A percentile compares a stretch with the other conserved stretches of the same genome.
Conservation (phyloP, 106 monocot genomes). For the Dendrobium nobile region DNA sequence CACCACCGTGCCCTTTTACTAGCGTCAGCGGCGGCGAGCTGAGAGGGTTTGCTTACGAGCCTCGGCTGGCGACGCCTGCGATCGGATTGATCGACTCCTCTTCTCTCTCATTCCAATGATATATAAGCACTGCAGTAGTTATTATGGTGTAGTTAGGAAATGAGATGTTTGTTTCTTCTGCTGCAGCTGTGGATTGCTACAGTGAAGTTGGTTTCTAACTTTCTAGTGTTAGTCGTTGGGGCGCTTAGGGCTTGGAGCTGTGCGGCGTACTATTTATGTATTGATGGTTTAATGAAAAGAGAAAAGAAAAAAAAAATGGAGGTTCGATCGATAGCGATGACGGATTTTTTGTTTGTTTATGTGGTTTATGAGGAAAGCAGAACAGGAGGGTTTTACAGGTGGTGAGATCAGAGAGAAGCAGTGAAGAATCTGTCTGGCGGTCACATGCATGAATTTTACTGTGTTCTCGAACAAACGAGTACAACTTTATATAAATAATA, state of each 20-base stretch:
- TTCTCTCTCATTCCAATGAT: constrained; percentile 22
- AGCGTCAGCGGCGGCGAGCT: constrained; percentile 18
- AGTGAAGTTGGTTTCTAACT: not conserved
- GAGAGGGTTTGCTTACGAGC: constrained; percentile 65
- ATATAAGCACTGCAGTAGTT: not conserved
- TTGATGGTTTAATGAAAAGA: not conserved
- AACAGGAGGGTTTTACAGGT: not conserved
- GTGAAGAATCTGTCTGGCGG: not conserved
- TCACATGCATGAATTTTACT: not conserved
- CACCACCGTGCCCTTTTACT: constrained; percentile 54
- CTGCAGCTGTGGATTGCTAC: not conserved
- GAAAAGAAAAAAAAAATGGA: not conserved
- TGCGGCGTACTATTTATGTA: not conserved
- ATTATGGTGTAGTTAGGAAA: not conserved
- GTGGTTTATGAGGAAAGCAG: not conserved
- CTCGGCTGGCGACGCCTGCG: constrained; percentile 71
- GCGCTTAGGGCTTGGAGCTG: not conserved
- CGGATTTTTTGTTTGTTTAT: not conserved
- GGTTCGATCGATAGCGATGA: not conserved
- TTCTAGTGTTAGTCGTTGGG: not conserved
- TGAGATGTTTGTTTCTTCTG: not conserved
- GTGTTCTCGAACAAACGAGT: no score
- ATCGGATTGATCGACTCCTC: constrained; percentile 52
- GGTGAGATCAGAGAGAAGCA: not conserved
- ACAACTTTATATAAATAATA: no score